Evolutionary conservation across 176 grass and related monocot genomes (phyloP), one percentile per base, ranked within the genome.

Genomic region (Miscanthus lutarioriparius): DNA sequence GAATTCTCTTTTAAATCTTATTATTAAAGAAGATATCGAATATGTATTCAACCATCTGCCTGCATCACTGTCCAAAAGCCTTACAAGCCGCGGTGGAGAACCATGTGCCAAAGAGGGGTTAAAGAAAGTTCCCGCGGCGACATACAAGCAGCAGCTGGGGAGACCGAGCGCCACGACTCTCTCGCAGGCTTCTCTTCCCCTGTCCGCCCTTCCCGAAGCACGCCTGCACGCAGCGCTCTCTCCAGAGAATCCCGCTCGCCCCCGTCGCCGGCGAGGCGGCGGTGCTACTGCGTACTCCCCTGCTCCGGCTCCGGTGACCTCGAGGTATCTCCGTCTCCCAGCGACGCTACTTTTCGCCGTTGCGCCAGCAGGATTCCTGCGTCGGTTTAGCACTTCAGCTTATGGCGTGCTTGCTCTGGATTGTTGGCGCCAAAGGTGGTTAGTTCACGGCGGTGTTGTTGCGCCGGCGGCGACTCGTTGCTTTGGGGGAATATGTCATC

Each of bases 401-500:
- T 43, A 62, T 30, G 63, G 4, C 10, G 15, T 41, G 67, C 20
- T 14, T 72, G 22, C 64, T 53, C 16, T 65, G 8, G 5, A 11
- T 59, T 71, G 67, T 23, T 23, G 8, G 4, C 16, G 62, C 1
- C 23, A 28, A 28, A 53, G 41, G 72, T 44, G 22, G 81, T 56
- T 84, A 37, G 35, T 66, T 86, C 27, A 38, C 22, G 13, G 43
- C 43, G 83, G 51, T 67, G 83, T 36, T 59, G 16, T 64, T 44
- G n/a, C 28, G 45, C 44, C 78, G 78, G 8, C 79, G 45, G 64
- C 43, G 32, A 65, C 44, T 19, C 20, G 79, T 44, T 53, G 43
- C 36, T 69, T 26, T 33, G 64, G 72, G 72, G 67, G 86, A 88
- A 82, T 82, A 82, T 78, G 20, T 54, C 73, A 6, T 58, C 11